phyloP scores from a whole-genome alignment of 352 stramenopile species.

The Saprolegnia diclina region DNA sequence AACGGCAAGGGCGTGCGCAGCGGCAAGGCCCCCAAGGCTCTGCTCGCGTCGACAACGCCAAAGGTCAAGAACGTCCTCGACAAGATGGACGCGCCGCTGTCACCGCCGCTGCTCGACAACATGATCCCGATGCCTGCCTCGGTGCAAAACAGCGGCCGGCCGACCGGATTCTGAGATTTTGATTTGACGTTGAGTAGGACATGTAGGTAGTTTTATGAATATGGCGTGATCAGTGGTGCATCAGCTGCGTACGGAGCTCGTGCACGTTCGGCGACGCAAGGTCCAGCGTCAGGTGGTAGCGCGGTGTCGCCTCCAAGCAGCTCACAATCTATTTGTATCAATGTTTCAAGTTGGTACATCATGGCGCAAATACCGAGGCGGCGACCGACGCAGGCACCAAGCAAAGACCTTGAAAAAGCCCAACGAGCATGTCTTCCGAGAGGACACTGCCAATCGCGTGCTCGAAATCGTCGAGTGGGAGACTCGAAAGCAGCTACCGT shows the following conservation, averaged over 20 bases:
- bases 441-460: background rate
- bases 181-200: background rate
- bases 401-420: background rate
- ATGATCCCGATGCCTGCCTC: conserved; percentile 26
- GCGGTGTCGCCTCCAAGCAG: background rate
- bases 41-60: background rate
- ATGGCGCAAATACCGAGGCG: background rate
- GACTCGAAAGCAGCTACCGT: background rate
- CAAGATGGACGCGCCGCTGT: conserved; percentile 14
- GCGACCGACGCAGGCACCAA: background rate
- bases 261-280: conserved; percentile 2
- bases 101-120: conserved; percentile 15
- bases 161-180: background rate
- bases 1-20: background rate
- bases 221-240: background rate
- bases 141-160: conserved; percentile 4
- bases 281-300: conserved; percentile 8
- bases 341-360: background rate
- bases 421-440: background rate
- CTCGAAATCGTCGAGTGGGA: background rate
- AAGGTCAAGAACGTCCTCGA: background rate
- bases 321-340: background rate
- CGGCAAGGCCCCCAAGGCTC: background rate
- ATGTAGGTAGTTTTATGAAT: conserved; percentile 12
- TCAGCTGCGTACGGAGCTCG: background rate